Base-by-base conservation (phyloP, 2,329 filamentous ascomycete genomes). In the Cordyceps fumosorosea region DNA sequence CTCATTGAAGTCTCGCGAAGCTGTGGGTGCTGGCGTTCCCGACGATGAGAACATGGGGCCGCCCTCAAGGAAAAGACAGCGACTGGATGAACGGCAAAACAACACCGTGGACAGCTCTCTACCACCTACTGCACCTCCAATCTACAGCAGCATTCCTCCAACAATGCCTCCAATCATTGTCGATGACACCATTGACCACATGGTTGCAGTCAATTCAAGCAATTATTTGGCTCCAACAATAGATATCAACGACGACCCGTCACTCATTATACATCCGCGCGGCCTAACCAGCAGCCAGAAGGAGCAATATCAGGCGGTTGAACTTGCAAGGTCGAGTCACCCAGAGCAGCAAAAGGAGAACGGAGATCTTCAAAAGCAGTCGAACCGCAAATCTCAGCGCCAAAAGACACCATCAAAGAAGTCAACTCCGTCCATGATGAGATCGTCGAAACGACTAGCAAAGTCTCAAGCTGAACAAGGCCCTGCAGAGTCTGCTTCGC, bases 201-300 rank as follows among this genome's bases (percentile, higher is more conserved):
- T 3, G 12, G 12, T 50, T 32, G 3, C 29, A 11, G 16, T 22
- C 1, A 1, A 20, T 5, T 29, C 29, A 10, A 62, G 62, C 37
- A 58, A 47, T 11, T 55, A 48, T 8, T 42, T 56, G 20, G 51
- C 60, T 11, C 62, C 65, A 10, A 64, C 65, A 3, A 47, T 68
- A 32, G 68, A 71, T 1, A 58, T 70, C 45, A 65, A 67, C 26
- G 66, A 65, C 47, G 67, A 72, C n/a, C 62, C 64, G 16, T 70
- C 73, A 6, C 70, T 76, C 60, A 70, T 73, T 60, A 68, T 79
- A 42, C 68, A 70, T 29, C 66, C 74, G 0, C 73, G 69, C 6
- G 67, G 68, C 1, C 64, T 78, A 50, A 75, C 74, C 2, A 69
- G 73, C 3, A 74, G 75, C 52, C 75, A 78, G 62, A 75, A 72